Evolutionary conservation across 2,329 filamentous ascomycete genomes (phyloP).

Genomic region (Harringtonia aguacate): DNA sequence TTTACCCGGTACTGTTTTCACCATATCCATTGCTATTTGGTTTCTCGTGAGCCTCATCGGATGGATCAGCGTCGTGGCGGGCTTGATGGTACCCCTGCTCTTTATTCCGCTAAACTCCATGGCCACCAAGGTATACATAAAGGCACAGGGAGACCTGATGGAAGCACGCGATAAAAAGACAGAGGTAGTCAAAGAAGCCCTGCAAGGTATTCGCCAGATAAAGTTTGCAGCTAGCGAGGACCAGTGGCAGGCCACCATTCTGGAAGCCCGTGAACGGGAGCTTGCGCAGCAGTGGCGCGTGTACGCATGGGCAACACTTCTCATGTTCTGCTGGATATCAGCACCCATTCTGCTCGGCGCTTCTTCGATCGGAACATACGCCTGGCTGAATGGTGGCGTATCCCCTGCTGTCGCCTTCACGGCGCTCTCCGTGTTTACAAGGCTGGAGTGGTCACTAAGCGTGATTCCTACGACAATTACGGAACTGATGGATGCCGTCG

Average conservation of each 20-base stretch:
- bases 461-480: conserved; percentile 67
- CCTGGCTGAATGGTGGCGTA: conserved; percentile 49
- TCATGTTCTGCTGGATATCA: conserved; percentile 60
- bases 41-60: conserved; percentile 65
- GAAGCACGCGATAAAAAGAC: conserved; percentile 66
- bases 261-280: conserved; percentile 53
- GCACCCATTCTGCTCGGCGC: conserved; percentile 64
- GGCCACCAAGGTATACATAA: conserved; percentile 53
- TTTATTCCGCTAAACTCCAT: conserved; percentile 60
- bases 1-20: conserved; percentile 51
- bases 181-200: conserved; percentile 62
- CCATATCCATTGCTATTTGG: conserved; percentile 52
- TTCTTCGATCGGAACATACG: conserved; percentile 60
- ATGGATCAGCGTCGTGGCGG: conserved; percentile 56
- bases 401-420: conserved; percentile 70
- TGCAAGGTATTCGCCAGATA: conserved; percentile 73
- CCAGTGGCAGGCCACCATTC: conserved; percentile 65
- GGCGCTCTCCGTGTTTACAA: conserved; percentile 61
- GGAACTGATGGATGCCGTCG: conserved; percentile 57
- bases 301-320: conserved; percentile 51
- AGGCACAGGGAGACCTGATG: conserved; percentile 60
- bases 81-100: conserved; percentile 51
- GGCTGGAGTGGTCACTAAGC: conserved; percentile 61
- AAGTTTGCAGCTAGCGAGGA: conserved; percentile 70
- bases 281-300: conserved; percentile 55